phyloP scores from a whole-genome alignment of 495 filamentous ascomycete genomes.

The Physcia stellaris region DNA sequence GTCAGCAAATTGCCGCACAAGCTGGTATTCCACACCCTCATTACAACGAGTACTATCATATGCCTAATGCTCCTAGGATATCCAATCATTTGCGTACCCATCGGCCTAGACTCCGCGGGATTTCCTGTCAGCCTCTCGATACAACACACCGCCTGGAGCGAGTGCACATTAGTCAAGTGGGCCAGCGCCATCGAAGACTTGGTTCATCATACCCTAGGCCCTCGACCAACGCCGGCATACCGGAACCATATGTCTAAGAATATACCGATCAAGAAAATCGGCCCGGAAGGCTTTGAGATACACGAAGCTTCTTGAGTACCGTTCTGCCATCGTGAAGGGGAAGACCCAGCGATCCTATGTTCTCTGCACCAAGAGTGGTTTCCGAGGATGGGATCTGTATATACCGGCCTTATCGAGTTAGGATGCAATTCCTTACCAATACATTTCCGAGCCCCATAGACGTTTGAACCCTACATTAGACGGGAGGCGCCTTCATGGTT shows the following conservation, averaged over 20 bases:
- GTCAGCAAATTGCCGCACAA: slow-evolving; percentile 18
- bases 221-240: slow-evolving; percentile 11
- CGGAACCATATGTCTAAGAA: slow-evolving; percentile 12
- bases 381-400: no score
- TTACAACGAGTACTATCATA: background rate
- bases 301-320: no score
- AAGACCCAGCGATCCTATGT: no score
- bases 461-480: no score
- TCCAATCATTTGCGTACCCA: slow-evolving; percentile 17
- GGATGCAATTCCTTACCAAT: no score
- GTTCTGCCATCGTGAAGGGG: no score
- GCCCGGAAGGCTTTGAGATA: no score
- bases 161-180: slow-evolving; percentile 16
- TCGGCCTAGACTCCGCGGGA: slow-evolving; percentile 11
- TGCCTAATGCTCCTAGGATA: slow-evolving; percentile 9
- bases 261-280: no score
- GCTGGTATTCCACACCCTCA: slow-evolving; percentile 7
- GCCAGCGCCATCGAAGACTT: slow-evolving; percentile 20
- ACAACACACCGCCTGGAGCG: slow-evolving; percentile 17
- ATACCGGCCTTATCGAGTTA: no score
- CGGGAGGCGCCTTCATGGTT: no score
- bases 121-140: slow-evolving; percentile 16
- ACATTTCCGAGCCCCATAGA: no score
- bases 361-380: no score
- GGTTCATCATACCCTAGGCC: slow-evolving; percentile 1